Conservation (phyloP, 306 rosid species). For the Glycine latifolia region DNA sequence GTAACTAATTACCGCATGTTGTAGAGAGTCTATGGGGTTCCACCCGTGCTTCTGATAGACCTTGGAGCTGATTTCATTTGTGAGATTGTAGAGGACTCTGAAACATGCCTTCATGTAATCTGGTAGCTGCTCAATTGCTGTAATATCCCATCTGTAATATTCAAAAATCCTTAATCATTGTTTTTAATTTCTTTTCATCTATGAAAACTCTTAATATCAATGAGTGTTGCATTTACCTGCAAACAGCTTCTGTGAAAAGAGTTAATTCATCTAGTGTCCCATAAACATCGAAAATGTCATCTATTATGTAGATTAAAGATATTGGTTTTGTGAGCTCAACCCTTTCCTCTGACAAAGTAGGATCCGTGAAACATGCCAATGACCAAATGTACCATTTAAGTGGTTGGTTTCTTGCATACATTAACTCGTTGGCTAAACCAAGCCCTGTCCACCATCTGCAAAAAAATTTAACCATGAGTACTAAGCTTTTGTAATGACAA, state of each 20-base stretch:
- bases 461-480: neutral
- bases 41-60: slow-evolving; percentile 59
- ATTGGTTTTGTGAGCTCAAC: slow-evolving; percentile 75
- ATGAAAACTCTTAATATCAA: neutral
- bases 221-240: slow-evolving; percentile 48
- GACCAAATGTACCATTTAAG: slow-evolving; percentile 78
- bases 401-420: slow-evolving; percentile 69
- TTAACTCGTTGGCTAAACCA: slow-evolving; percentile 62
- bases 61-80: slow-evolving; percentile 61
- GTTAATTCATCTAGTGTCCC: slow-evolving; percentile 68
- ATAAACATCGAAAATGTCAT: slow-evolving; percentile 73
- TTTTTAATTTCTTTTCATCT: neutral
- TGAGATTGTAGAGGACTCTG: slow-evolving; percentile 54
- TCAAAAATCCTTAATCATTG: neutral
- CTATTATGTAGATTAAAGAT: slow-evolving; percentile 67
- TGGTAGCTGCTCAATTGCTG: slow-evolving; percentile 55
- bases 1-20: slow-evolving; percentile 14
- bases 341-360: slow-evolving; percentile 60
- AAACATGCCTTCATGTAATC: slow-evolving; percentile 67
- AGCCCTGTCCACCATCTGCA: slow-evolving; percentile 72
- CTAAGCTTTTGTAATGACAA: neutral
- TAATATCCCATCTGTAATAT: slow-evolving; percentile 66
- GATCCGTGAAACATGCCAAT: slow-evolving; percentile 62
- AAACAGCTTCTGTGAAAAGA: slow-evolving; percentile 64
- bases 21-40: slow-evolving; percentile 50